phyloP scores from a whole-genome alignment of 306 rosid genomes.

The Ziziphus jujuba region DNA sequence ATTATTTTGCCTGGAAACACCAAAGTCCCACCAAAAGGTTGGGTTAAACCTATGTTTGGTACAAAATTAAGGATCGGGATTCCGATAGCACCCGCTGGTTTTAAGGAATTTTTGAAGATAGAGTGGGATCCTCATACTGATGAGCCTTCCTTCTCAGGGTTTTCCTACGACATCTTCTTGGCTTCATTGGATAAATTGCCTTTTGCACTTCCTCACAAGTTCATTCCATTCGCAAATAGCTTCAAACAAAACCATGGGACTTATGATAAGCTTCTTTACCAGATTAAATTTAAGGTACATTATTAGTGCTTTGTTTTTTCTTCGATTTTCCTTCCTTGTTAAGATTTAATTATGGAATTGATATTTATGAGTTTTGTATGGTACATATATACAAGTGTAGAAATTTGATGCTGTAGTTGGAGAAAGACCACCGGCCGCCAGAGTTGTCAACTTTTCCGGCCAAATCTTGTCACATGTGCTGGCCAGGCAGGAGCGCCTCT shows the following conservation, averaged over 20 bases:
- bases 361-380: neutral
- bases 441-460: no score
- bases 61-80: slow-evolving; percentile 39
- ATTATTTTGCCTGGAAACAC: slow-evolving; percentile 47
- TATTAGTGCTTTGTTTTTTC: no score
- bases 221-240: slow-evolving; percentile 10
- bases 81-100: slow-evolving; percentile 3
- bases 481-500: no score
- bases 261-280: slow-evolving; percentile 26
- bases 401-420: slow-evolving; percentile 37
- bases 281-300: slow-evolving; percentile 22
- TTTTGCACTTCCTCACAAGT: slow-evolving; percentile 27
- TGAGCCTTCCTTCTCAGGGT: slow-evolving; percentile 32
- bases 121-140: slow-evolving; percentile 7
- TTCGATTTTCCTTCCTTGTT: no score
- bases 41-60: slow-evolving; percentile 29
- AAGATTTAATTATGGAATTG: no score
- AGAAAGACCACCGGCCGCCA: no score
- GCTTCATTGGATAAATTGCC: slow-evolving; percentile 32
- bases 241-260: slow-evolving; percentile 15
- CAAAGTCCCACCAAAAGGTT: slow-evolving; percentile 27
- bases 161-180: slow-evolving; percentile 27
- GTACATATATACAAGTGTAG: neutral
- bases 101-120: slow-evolving; percentile 23
- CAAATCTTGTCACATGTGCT: no score